Percentiles rank a stretch among this genome's conserved stretches.
Evolutionary conservation across 306 rosid species (phyloP).

Genomic region (Luffa aegyptiaca): DNA sequence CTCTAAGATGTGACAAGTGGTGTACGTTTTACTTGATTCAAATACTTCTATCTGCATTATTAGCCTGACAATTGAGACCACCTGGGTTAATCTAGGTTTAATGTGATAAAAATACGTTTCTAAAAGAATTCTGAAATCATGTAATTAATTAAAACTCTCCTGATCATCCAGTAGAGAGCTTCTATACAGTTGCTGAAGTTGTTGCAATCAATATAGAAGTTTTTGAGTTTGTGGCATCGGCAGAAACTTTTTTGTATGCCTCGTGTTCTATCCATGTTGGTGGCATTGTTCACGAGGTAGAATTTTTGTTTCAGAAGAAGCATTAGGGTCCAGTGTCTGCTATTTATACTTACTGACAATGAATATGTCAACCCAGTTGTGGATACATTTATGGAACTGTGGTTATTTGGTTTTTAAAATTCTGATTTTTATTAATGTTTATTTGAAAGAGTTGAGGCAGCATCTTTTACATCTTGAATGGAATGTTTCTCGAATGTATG

Average conservation of each 20-base stretch:
- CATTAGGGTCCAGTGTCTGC: not conserved
- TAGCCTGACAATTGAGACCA: not conserved
- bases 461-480: not conserved
- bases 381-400: not conserved
- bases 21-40: not conserved
- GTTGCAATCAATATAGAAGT: not conserved
- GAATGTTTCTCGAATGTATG: not conserved
- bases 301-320: not conserved
- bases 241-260: not conserved
- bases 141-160: not conserved
- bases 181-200: not conserved
- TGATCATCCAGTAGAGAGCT: not conserved
- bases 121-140: not conserved
- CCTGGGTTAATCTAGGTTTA: not conserved
- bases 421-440: not conserved
- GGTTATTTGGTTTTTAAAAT: not conserved
- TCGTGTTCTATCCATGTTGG: not conserved
- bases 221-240: not conserved
- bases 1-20: not conserved
- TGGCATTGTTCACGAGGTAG: not conserved
- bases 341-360: not conserved
- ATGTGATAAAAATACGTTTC: not conserved
- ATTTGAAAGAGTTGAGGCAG: not conserved
- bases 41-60: not conserved
- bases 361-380: not conserved